Base-by-base conservation (phyloP, 441 rosid species). In the Corymbia citriodora region DNA sequence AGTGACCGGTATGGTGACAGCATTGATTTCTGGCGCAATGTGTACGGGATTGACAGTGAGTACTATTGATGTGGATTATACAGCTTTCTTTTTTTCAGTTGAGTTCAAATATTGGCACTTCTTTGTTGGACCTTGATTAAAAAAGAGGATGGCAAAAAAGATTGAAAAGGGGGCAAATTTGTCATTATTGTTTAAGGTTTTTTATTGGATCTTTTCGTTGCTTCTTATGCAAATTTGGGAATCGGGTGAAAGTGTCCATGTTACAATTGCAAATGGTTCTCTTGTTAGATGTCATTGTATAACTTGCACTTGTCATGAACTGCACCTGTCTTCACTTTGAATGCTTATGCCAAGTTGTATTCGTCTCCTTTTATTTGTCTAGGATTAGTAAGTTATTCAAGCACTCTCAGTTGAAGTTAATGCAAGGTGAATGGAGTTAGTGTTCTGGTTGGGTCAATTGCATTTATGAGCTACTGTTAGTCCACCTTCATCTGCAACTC, bases 1-100 rank as follows among this genome's bases (percentile, higher is more conserved):
- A 95, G 97, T 90, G 99, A 97, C 91, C 97, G 99, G 96, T 98
- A 98, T 93, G 92, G 92, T 88, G 96, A 94, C 91, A 97, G 98
- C 94, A 95, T 98, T 91, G 99, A 96, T 88, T 98, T 98, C 93
- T 98, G 99, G 99, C 98, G 97, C 92, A 96, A 95, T 94, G 97
- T 98, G 89, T 98, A 98, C 92, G 99, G 99, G 93, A 98, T 98
- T 93, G 97, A 98, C 93, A 98, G 99, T 97, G 94, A 96, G 99
- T 95, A 88, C 68, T 18, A 87, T 91, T 91, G 83, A 79, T 13
- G 53, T 23, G 85, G 85, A 79, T 79, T 79, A 79, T 79, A 12
- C 52, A 45, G 85, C 85, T 79, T 45, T 79, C 52, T 45, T 49
- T 45, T 40, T 45, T 72, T 79, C 50, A 79, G 11, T 45, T 45